Evolutionary conservation across 345 rosid species (phyloP).

Genomic region (Salix koriyanagi): DNA sequence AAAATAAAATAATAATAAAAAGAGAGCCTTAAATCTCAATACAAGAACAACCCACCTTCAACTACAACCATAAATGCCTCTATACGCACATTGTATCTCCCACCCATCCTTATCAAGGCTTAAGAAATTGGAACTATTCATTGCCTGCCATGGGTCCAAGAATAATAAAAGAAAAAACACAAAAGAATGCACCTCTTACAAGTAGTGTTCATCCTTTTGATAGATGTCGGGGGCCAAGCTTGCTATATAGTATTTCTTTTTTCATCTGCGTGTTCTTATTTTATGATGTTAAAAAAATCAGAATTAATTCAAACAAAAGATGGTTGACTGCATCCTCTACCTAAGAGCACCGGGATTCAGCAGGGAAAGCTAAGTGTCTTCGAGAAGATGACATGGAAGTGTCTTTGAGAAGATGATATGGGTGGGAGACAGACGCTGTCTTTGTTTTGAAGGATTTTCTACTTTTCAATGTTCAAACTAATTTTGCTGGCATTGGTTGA

Average conservation of each 20-base stretch:
- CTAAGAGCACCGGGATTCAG: background rate
- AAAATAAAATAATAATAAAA: background rate
- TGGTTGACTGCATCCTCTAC: background rate
- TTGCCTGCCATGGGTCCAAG: slow-evolving; percentile 15
- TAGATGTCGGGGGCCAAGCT: background rate
- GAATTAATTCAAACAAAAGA: background rate
- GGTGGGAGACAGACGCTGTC: slow-evolving; percentile 19
- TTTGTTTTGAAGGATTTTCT: slow-evolving; percentile 16
- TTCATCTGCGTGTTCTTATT: too few relatives aligned
- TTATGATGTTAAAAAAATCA: too few relatives aligned
- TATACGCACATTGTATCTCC: background rate
- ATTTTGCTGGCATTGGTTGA: slow-evolving; percentile 21
- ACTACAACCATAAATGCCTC: slow-evolving; percentile 26
- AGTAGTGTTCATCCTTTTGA: background rate
- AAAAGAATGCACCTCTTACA: slow-evolving; percentile 1
- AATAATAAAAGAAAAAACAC: background rate
- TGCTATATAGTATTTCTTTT: too few relatives aligned
- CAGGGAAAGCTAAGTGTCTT: too few relatives aligned
- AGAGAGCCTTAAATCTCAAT: background rate
- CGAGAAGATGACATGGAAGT: too few relatives aligned
- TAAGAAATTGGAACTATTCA: slow-evolving; percentile 11
- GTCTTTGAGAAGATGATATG: background rate
- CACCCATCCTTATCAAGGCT: slow-evolving; percentile 11
- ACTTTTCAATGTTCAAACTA: background rate
- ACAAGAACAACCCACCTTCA: slow-evolving; percentile 25